Evolutionary conservation across 257 asterid species (phyloP).

Genomic region (Cordia subcordata): DNA sequence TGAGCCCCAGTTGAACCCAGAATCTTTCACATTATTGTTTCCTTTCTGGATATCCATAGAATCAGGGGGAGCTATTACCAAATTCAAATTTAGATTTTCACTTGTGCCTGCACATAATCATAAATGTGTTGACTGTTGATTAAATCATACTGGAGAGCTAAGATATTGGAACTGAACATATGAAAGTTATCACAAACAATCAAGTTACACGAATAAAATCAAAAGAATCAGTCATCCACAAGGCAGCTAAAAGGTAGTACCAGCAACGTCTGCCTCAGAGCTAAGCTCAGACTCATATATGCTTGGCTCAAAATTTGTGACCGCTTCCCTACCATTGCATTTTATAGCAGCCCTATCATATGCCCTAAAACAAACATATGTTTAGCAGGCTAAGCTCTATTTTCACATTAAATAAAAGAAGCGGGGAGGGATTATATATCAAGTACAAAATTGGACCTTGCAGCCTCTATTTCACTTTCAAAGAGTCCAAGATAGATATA

Average conservation of each 20-base stretch:
- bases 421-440: neutral
- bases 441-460: slow-evolving; percentile 42
- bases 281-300: slow-evolving; percentile 53
- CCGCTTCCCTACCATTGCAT: slow-evolving; percentile 87
- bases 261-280: slow-evolving; percentile 44
- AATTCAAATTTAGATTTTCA: slow-evolving; percentile 53
- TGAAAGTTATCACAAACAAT: neutral
- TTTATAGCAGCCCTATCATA: slow-evolving; percentile 92
- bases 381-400: slow-evolving; percentile 2
- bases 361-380: slow-evolving; percentile 49
- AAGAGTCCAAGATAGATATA: slow-evolving; percentile 92
- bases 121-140: slow-evolving; percentile 2
- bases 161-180: neutral
- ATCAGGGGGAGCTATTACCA: slow-evolving; percentile 66
- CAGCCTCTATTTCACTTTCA: slow-evolving; percentile 93
- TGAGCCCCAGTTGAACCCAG: slow-evolving; percentile 29
- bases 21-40: slow-evolving; percentile 26
- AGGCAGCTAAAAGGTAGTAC: slow-evolving; percentile 18
- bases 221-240: too few relatives aligned
- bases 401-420: slow-evolving; percentile 2
- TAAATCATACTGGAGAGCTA: neutral
- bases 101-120: slow-evolving; percentile 31
- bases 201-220: too few relatives aligned
- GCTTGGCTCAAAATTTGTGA: slow-evolving; percentile 81
- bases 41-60: slow-evolving; percentile 22